Evolutionary conservation across 2,329 filamentous ascomycete species (phyloP), one percentile per base, ranked within the genome.

Genomic region (Aureobasidium sp.): DNA sequence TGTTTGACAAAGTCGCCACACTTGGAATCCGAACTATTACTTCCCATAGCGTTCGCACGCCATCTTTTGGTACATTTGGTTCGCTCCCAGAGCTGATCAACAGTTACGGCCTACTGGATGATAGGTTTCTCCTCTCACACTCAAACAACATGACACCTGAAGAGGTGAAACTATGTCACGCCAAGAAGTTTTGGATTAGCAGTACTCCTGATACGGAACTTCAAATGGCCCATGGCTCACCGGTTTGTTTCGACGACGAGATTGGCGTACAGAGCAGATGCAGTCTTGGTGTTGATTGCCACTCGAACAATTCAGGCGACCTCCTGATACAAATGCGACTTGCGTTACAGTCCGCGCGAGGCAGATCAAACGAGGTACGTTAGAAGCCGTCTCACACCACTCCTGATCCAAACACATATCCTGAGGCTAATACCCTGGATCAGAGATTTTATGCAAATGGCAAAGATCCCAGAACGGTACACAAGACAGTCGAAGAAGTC

Each of bases 161-260:
- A 8, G 75, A 78, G 49, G 72, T 70, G 1, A 65, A 68, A 9
- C 58, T 73, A 1, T 67, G 80, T 19, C 65, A 68, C 31, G 64
- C 68, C 21, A 64, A 71, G 10, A 69, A 72, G 7, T 72, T 71
- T 1, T 69, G 70, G 46, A 67, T 80, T 17, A 77, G 75, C 2
- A 71, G 69, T 17, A 81, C 79, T 0, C 79, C 79, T 0, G 75
- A 75, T n/a, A 78, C 78, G 0, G 79, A 82, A 64, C 65, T 79
- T 10, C 78, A 81, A 62, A 80, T 80, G 77, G 74, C 71, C 0
- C 47, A 51, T 51, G 47, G 47, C 0, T 54, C 67, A 3, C 72
- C 74, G 0, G 69, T 77, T 2, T 73, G 73, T 37, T 70, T 76
- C 61, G 70, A 70, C 31, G 50, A 67, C 59, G 9, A 62, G 63